These are phyloP conservation scores for Rhizodiscina lignyota DNA, from an alignment of 495 filamentous ascomycete species.

Conservation along the genomic window DNA sequence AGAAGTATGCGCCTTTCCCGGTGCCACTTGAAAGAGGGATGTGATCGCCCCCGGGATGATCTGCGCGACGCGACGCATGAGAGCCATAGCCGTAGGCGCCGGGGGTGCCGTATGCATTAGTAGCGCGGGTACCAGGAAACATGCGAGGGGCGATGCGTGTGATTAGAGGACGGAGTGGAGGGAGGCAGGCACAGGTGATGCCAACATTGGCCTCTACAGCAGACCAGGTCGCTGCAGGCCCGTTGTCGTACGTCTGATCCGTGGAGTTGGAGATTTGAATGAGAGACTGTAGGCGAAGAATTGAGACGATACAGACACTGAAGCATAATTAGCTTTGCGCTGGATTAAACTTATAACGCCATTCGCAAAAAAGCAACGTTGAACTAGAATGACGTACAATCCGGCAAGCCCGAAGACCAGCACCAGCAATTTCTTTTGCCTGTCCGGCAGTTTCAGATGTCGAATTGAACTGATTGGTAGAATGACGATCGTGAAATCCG, in stretches of 20 bases:
- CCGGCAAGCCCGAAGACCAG: conserved; percentile 16
- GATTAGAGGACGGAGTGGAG: conserved; percentile 14
- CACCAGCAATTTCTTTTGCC: conserved; percentile 15
- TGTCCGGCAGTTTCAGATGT: conserved; percentile 10
- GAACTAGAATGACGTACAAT: conserved; percentile 11
- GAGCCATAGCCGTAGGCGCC: too few species aligned
- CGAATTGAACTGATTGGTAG: conserved; percentile 16
- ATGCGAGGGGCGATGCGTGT: conserved; percentile 12
- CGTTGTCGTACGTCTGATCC: conserved; percentile 17
- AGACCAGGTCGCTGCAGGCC: conserved; percentile 14
- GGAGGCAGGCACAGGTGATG: conserved; percentile 19
- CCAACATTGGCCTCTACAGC: conserved; percentile 16
- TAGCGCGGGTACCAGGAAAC: too few species aligned
- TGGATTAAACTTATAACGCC: neutral
- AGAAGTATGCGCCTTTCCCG: too few species aligned
- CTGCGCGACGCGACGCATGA: too few species aligned
- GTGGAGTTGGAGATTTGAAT: conserved; percentile 13
- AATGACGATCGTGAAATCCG: conserved; percentile 30
- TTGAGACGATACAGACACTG: conserved; percentile 18
- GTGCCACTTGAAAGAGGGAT: too few species aligned
- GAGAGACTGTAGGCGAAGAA: conserved; percentile 19
- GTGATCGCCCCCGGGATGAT: too few species aligned
- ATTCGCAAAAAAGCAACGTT: neutral
- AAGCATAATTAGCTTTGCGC: too few species aligned
- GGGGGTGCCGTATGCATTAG: too few species aligned